Evolutionary conservation across 805 yeast genomes (phyloP).

Genomic region (Lipomyces chichibuensis): DNA sequence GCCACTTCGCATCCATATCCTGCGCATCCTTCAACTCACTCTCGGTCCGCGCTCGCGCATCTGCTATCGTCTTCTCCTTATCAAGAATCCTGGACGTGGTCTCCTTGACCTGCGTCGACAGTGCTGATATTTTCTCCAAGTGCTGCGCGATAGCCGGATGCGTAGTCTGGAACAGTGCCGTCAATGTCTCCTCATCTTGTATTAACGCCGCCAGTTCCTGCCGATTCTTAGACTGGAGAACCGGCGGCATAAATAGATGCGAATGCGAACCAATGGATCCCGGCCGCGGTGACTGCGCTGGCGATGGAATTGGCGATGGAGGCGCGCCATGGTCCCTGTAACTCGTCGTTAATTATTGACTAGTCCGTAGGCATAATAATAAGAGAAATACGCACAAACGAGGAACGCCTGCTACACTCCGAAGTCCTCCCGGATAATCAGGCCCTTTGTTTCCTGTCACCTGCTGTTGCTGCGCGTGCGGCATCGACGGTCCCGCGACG

Average conservation of each 20-base stretch:
- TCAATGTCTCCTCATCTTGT: slow-evolving; percentile 7
- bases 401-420: background rate
- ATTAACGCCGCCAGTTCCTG: slow-evolving; percentile 19
- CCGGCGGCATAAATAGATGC: slow-evolving; percentile 16
- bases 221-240: slow-evolving; percentile 17
- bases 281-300: background rate
- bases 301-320: slow-evolving; percentile 5
- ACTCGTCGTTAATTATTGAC: background rate
- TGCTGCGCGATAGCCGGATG: slow-evolving; percentile 24
- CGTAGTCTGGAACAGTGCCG: slow-evolving; percentile 17
- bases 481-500: background rate
- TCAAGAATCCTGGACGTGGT: slow-evolving; percentile 16
- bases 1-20: slow-evolving; percentile 25
- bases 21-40: slow-evolving; percentile 18
- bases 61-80: slow-evolving; percentile 8
- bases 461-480: slow-evolving; percentile 1
- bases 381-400: background rate
- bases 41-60: slow-evolving; percentile 13
- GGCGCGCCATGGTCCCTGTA: background rate
- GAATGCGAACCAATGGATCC: background rate
- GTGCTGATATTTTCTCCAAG: slow-evolving; percentile 8
- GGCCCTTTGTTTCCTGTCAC: background rate
- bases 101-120: slow-evolving; percentile 14
- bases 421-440: background rate
- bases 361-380: background rate